Evolutionary conservation across 768 basidiomycete genomes (phyloP), one percentile per base, ranked within the genome.

Genomic region (Amanita exitialis): DNA sequence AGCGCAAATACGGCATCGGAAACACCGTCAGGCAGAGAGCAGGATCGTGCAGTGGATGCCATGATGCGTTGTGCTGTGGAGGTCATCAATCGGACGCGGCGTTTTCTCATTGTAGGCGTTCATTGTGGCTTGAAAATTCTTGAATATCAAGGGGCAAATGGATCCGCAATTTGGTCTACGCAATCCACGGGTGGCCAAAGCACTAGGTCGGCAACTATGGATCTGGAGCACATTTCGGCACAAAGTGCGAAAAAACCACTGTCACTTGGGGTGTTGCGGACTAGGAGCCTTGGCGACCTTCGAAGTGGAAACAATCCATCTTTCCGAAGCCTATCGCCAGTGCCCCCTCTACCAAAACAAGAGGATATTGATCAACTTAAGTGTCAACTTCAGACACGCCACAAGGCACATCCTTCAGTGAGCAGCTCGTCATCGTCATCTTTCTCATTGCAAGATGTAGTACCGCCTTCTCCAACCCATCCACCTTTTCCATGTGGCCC

Each of bases 51-150:
- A 60, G 77, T 86, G 12, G 78, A 83, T 47, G 72, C 70, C 21
- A 93, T 96, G 91, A 73, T 95, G 21, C 78, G 80, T 27, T 73
- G 88, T 8, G 87, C 86, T 1, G 80, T 86, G 10, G 82, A 85
- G 56, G 86, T 94, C 1, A 89, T 92, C 58, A 80, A 78, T 20
- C 83, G 80, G 60, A 84, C 95, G 12, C 77, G 86, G 48, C 74
- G 79, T 7, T 94, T 99, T 64, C 67, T 99, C 47, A 75, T 80
- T 20, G 73, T 87, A 49, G 84, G 83, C 27, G 77, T 80, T 23
- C 84, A 86, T 55, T 89, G 83, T 62, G 87, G 86, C 16, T 63
- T 90, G 35, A 77, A 81, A 51, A 69, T 89, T 27, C 84, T 82
- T 2, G 73, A 80, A 53, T 70, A 68, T 46, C 67, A 66, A 35